Conservation (phyloP, 2,329 filamentous ascomycete genomes). For the Neopestalotiopsis sp. region DNA sequence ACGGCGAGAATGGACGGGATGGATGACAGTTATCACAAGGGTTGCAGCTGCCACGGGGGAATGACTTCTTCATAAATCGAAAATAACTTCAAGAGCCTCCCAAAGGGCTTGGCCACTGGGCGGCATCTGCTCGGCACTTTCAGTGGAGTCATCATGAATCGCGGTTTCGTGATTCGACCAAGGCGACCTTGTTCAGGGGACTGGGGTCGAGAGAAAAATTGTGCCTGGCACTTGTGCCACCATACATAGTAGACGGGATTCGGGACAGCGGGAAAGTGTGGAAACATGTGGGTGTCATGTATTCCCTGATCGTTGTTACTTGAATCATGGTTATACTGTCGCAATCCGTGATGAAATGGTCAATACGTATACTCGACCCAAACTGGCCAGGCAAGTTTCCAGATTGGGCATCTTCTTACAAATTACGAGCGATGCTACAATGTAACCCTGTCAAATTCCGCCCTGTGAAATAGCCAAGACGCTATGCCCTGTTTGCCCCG, state of each 20-base stretch:
- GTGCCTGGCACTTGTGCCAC: not conserved
- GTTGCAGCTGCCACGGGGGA: too few relatives aligned
- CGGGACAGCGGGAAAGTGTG: not conserved
- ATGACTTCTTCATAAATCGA: not conserved
- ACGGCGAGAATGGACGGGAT: not conserved
- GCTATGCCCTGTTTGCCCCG: not conserved
- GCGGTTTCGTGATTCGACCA: conserved; percentile 1
- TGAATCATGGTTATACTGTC: too few relatives aligned
- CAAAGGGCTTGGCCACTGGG: not conserved
- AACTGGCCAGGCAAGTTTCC: not conserved
- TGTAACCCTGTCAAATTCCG: not conserved
- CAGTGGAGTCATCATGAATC: not conserved
- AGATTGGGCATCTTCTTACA: not conserved
- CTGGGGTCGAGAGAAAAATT: not conserved
- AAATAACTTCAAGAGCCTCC: not conserved
- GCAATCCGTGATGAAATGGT: too few relatives aligned
- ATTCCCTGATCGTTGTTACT: not conserved
- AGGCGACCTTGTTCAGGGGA: not conserved
- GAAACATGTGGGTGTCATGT: not conserved
- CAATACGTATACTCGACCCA: not conserved
- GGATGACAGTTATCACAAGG: not conserved
- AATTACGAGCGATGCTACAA: not conserved
- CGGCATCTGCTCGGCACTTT: not conserved
- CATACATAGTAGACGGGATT: not conserved
- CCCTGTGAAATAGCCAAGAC: not conserved